Conservation (phyloP, 1,139 yeast species). For the Candida smagusa region DNA sequence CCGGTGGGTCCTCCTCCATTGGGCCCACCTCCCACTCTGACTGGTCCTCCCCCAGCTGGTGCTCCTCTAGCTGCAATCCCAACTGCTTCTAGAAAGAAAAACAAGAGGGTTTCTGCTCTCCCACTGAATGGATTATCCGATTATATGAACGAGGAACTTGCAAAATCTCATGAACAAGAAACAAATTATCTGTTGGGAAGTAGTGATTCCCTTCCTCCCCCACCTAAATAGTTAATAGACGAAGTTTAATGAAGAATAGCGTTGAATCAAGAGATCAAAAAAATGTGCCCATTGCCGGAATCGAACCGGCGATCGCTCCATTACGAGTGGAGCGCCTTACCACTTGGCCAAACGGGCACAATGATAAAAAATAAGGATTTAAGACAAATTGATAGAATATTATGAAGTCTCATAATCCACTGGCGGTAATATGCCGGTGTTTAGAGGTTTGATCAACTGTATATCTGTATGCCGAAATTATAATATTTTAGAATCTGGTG, state of each 20-base stretch:
- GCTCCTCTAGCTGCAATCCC: conserved; percentile 18
- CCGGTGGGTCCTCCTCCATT: conserved; percentile 9
- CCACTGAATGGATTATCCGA: conserved; percentile 32
- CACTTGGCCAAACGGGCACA: conserved; percentile 31
- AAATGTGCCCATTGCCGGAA: conserved; percentile 29
- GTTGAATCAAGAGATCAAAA: no score
- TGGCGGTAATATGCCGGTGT: no score
- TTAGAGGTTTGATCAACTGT: no score
- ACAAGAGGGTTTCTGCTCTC: conserved; percentile 28
- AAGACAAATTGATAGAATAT: no score
- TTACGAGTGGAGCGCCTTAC: conserved; percentile 57
- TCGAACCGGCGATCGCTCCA: conserved; percentile 58
- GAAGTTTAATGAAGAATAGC: background rate
- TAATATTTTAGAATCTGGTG: no score
- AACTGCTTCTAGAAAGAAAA: conserved; percentile 20
- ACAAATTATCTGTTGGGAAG: conserved; percentile 12
- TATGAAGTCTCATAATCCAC: no score
- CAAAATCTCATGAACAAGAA: conserved; percentile 40
- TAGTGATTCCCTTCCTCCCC: conserved; percentile 27
- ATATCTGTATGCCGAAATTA: no score
- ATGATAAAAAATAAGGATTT: no score
- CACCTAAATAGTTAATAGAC: conserved; percentile 17
- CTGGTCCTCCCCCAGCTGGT: conserved; percentile 9
- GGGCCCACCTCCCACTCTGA: conserved; percentile 13
- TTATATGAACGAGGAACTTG: conserved; percentile 46